Evolutionary conservation across 2,329 filamentous ascomycete genomes (phyloP).

Genomic region (Decorospora gaudefroyi): DNA sequence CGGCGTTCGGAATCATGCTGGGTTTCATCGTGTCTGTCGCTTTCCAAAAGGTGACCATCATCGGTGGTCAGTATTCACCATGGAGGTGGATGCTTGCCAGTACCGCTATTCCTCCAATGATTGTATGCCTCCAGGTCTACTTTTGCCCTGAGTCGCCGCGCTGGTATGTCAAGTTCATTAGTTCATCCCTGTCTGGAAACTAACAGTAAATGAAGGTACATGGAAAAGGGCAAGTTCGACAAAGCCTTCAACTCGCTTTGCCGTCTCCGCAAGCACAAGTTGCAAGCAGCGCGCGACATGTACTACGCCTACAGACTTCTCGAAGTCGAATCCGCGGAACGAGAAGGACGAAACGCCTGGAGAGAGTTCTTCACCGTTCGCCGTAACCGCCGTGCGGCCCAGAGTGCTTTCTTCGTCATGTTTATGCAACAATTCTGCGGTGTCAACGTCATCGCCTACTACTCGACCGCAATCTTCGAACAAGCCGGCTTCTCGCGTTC

Average conservation of each 20-base stretch:
- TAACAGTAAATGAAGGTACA: constrained; percentile 28
- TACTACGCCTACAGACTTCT: constrained; percentile 55
- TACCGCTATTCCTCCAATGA: constrained; percentile 37
- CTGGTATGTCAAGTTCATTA: constrained; percentile 23
- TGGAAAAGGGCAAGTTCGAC: constrained; percentile 44
- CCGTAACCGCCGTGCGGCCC: constrained; percentile 42
- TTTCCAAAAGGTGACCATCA: constrained; percentile 33
- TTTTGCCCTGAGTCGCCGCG: constrained; percentile 39
- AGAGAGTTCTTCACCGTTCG: constrained; percentile 43
- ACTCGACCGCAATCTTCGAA: constrained; percentile 37
- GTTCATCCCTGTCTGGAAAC: not conserved
- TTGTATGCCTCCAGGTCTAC: constrained; percentile 41
- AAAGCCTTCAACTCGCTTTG: constrained; percentile 47
- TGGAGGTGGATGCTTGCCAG: constrained; percentile 45
- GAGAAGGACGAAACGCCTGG: constrained; percentile 38
- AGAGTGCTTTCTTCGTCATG: constrained; percentile 44
- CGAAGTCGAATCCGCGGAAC: constrained; percentile 44
- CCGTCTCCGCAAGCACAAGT: constrained; percentile 58
- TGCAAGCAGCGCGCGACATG: constrained; percentile 61
- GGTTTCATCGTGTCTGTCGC: constrained; percentile 41
- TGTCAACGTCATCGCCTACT: constrained; percentile 37
- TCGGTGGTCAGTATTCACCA: constrained; percentile 29
- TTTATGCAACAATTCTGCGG: constrained; percentile 46
- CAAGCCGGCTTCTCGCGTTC: constrained; percentile 43
- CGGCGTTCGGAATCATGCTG: constrained; percentile 42